phyloP scores from a whole-genome alignment of 345 rosid genomes.

The Trapa incisa region DNA sequence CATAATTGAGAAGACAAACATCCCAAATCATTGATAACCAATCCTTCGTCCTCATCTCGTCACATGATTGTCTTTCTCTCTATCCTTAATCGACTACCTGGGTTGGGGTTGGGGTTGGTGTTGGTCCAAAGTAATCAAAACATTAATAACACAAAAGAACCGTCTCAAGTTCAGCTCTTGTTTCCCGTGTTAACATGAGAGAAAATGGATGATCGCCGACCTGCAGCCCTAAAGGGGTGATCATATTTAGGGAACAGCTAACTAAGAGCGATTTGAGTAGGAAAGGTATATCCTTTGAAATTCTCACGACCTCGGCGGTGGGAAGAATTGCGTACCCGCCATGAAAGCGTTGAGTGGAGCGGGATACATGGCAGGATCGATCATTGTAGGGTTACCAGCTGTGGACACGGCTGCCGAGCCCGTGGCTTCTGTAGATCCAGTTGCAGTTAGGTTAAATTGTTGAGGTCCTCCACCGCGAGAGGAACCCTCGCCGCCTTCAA shows the following conservation, averaged over 20 bases:
- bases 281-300: not conserved
- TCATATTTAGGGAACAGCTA: not conserved
- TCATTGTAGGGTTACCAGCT: constrained; percentile 16
- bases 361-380: constrained; percentile 50
- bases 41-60: not conserved
- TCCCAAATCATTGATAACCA: not conserved
- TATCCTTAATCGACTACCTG: not conserved
- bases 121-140: not conserved
- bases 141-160: not conserved
- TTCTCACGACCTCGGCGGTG: constrained; percentile 61
- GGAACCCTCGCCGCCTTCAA: constrained; percentile 8
- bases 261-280: not conserved
- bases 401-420: constrained; percentile 17
- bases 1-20: too few species aligned
- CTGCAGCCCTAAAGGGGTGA: not conserved
- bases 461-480: constrained; percentile 21
- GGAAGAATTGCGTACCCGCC: constrained; percentile 95
- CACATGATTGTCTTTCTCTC: not conserved
- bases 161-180: not conserved
- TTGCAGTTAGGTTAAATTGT: constrained; percentile 43
- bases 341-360: constrained; percentile 67
- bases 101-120: not conserved
- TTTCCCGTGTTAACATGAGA: not conserved
- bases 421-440: constrained; percentile 22
- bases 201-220: not conserved